Base-by-base conservation (phyloP, 1,284 basidiomycete species). In the Thelephora terrestris region DNA sequence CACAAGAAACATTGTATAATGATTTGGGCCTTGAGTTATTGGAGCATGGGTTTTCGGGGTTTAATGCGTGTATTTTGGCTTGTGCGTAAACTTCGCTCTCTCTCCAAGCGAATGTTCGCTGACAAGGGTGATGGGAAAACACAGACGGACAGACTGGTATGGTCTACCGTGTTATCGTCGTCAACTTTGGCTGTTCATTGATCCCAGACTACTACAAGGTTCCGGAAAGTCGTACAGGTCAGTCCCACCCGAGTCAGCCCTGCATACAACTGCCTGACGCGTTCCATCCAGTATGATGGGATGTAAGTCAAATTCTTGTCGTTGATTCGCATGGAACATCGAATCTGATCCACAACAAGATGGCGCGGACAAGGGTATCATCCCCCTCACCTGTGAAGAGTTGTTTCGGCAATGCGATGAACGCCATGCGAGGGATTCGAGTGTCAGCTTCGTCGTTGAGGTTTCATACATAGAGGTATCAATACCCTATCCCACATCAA, bases 51-150 rank as follows among this genome's bases (percentile, higher is more conserved):
- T 98, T 98, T 69, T 73, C 88, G 44, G 96, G 95, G 21, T 99
- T 97, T 71, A 98, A 99, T 73, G 91, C 93, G 47, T 95, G 91
- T 76, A 95, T 96, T 67, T 75, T 97, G 65, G 92, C 93, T 65
- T 95, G 91, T 96, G 70, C 76, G 92, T 85, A 17, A 36, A 50
- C 51, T 17, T 48, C 42, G 25, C 20, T 45, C 20, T 35, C 23
- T 50, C 34, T 37, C 43, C 37, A 50, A 37, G 32, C 50, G 24
- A 40, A 35, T 29, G 44, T 29, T 51, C 18, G 52, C 56, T 61
- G 43, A 62, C 34, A 9, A 4, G 7, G 7, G 29, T 14, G 29
- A 32, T 32, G 29, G 29, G 29, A 14, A 3, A 45, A 36, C 46
- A 10, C 53, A 91, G 87, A 91, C 72, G 87, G 87, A 61, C 87